phyloP scores from a whole-genome alignment of 352 stramenopile species.

The Phytophthora tentaculata region DNA sequence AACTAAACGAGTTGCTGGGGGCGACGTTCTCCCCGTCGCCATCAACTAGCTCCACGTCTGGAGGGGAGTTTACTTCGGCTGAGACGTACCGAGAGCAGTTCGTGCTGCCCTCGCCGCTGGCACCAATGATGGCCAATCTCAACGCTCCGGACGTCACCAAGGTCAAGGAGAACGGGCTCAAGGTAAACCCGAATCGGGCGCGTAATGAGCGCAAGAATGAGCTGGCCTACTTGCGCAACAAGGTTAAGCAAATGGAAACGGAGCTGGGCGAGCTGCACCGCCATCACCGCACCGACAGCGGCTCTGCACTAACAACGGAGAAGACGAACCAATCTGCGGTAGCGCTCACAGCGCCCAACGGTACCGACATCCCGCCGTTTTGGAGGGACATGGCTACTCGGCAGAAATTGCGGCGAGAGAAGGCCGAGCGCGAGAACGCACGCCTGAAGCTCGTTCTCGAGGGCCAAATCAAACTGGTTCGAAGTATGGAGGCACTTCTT shows the following conservation, averaged over 20 bases:
- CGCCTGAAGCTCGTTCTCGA: conserved; percentile 59
- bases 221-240: conserved; percentile 57
- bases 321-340: conserved; percentile 1
- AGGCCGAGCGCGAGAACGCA: conserved; percentile 54
- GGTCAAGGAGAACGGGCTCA: conserved; percentile 31
- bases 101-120: conserved; percentile 26
- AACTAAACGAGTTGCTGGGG: conserved; percentile 30
- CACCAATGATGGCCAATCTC: conserved; percentile 14
- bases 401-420: conserved; percentile 43
- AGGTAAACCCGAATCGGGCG: conserved; percentile 50
- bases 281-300: conserved; percentile 11
- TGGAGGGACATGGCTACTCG: conserved; percentile 50
- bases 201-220: conserved; percentile 59
- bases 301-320: conserved; percentile 7
- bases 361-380: conserved; percentile 26
- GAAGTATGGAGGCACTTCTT: conserved; percentile 50
- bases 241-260: conserved; percentile 51
- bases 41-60: conserved; percentile 14
- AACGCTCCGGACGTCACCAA: conserved; percentile 9
- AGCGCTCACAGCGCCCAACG: background rate
- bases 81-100: conserved; percentile 4
- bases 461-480: conserved; percentile 53
- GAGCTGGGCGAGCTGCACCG: conserved; percentile 31
- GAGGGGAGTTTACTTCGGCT: background rate
- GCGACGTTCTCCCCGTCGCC: conserved; percentile 12